phyloP scores from a whole-genome alignment of 805 yeast species.

The Monosporozyma aerobia region DNA sequence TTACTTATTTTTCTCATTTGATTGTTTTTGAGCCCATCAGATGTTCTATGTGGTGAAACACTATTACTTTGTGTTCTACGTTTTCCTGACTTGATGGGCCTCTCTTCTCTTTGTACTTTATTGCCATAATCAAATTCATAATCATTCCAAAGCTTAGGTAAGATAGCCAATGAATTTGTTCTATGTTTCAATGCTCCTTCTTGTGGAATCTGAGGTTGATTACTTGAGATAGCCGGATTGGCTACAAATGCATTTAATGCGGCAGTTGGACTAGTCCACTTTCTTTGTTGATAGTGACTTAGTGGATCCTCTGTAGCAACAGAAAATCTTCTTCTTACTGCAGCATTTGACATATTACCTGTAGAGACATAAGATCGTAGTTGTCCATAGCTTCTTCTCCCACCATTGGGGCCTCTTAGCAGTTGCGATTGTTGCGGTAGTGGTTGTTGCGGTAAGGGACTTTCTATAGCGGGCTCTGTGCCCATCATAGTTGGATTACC shows the following conservation, averaged over 20 bases:
- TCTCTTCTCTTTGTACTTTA: background rate
- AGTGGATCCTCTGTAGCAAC: slow-evolving; percentile 1
- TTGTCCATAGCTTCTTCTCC: slow-evolving; percentile 1
- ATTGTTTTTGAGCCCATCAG: background rate
- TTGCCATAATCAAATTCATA: slow-evolving; percentile 1
- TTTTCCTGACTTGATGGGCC: background rate
- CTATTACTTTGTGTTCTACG: background rate
- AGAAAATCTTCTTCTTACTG: slow-evolving; percentile 4
- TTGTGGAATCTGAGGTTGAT: slow-evolving; percentile 1
- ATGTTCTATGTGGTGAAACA: background rate
- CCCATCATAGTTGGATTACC: slow-evolving; percentile 42
- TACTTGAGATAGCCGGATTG: slow-evolving; percentile 9
- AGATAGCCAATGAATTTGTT: slow-evolving; percentile 15
- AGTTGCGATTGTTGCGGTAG: background rate
- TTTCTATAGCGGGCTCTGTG: slow-evolving; percentile 4
- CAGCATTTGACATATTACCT: background rate
- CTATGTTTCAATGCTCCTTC: slow-evolving; percentile 8
- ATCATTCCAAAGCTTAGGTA: slow-evolving; percentile 9
- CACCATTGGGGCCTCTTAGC: background rate
- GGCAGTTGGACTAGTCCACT: slow-evolving; percentile 16
- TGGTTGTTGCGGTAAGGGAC: slow-evolving; percentile 1
- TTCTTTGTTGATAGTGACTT: slow-evolving; percentile 2
- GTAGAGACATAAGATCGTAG: slow-evolving; percentile 2
- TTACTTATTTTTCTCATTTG: background rate
- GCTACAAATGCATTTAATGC: slow-evolving; percentile 26